Evolutionary conservation across 1,139 yeast species (phyloP), one percentile per base, ranked within the genome.

Genomic region (Yamadazyma kanchanaburiensis): DNA sequence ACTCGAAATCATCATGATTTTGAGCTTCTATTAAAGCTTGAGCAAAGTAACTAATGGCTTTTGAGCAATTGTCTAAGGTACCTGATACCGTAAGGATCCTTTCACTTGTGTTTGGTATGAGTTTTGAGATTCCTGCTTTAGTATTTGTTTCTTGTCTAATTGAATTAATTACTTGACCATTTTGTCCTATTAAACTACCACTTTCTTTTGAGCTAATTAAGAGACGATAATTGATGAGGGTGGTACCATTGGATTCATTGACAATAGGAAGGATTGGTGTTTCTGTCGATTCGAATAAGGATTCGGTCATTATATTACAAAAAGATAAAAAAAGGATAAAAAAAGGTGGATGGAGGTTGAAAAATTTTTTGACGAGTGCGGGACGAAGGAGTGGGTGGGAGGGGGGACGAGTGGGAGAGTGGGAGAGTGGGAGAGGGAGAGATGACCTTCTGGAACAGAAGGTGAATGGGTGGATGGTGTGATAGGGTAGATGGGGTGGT

Each of bases 161-260:
- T 21, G 77, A 74, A 35, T 89, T 85, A 39, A 88, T 88, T 32
- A 83, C 85, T 36, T 74, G 70, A 25, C 96, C 96, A 44, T 78
- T 82, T 48, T 84, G 85, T 27, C 96, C 96, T 48, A 88, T 88
- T 40, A 88, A 77, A 40, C 89, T 84, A 12, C 96, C 96, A 10
- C 95, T 89, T 57, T 88, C 96, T 52, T 83, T 84, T 34, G 94
- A 77, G 9, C 94, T 77, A 14, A 88, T 86, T 25, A 88, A 66
- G 2, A 88, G 75, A 43, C 96, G 70, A 51, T 66, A 72, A 35
- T 76, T 76, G 37, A 75, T 70, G 34, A 74, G 62, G 5, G 69
- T 64, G 10, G 60, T 48, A 7, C 57, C 51, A 37, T 56, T 53
- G 27, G 45, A 49, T 31, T 57, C 60, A 24, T 58, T 38, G 21